These are phyloP conservation scores for Backusella tarrabulga DNA, from an alignment of 192 early-diverging fungal species.

Conservation along the genomic window DNA sequence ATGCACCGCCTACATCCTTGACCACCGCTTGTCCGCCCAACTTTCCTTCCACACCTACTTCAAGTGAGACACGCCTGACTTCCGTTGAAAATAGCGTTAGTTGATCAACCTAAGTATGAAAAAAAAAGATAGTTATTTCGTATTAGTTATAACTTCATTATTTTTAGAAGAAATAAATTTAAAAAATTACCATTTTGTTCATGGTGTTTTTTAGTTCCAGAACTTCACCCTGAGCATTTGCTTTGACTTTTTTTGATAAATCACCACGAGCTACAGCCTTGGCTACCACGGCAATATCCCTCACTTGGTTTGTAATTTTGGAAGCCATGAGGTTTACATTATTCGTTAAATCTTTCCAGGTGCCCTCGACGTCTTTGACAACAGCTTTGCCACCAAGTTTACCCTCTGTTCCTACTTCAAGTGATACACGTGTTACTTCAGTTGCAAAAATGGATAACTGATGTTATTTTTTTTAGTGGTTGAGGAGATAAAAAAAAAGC, in stretches of 20 bases:
- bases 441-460: constrained; percentile 48
- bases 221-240: constrained; percentile 57
- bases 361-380: constrained; percentile 53
- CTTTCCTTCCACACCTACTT: constrained; percentile 65
- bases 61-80: constrained; percentile 63
- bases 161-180: background rate
- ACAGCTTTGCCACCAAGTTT: constrained; percentile 54
- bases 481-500: background rate
- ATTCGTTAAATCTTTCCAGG: constrained; percentile 59
- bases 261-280: constrained; percentile 59
- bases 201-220: constrained; percentile 63
- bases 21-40: constrained; percentile 63
- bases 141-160: background rate
- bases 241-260: constrained; percentile 51
- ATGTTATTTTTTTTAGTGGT: constrained; percentile 1
- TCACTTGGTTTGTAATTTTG: constrained; percentile 55
- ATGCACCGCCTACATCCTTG: constrained; percentile 47
- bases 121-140: background rate
- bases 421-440: constrained; percentile 54
- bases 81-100: constrained; percentile 52
- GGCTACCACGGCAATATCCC: constrained; percentile 59
- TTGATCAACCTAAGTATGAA: constrained; percentile 51
- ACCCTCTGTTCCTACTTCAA: constrained; percentile 60
- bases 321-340: constrained; percentile 62
- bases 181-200: constrained; percentile 48